Evolutionary conservation across 495 filamentous ascomycete species (phyloP), one percentile per base, ranked within the genome.

Genomic region (Aspergillus conjunctus): DNA sequence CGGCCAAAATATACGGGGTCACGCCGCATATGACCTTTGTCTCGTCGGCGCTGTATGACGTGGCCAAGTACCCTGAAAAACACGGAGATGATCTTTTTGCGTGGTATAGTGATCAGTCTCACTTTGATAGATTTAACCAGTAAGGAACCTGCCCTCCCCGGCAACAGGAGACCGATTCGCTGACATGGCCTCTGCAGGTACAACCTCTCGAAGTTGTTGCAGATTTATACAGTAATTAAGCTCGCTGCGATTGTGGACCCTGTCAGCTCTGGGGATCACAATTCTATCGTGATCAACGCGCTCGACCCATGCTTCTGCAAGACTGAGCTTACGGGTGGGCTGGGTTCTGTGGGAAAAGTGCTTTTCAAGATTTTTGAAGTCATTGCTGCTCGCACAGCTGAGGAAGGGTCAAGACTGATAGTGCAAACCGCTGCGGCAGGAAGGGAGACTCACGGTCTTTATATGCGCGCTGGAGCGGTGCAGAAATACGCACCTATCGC

Each of bases 271-370:
- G 32, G 21, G n/a, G 14, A 49, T 17, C 10, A 43, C 0, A 49
- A 21, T 26, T 26, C 54, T 0, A 57, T 57, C 6, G 54, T 57
- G 21, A 57, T 57, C 54, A 57, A 57, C 43, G 33, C 43, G 10
- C 12, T 57, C 8, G 54, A 57, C 34, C 43, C 54, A 6, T 57
- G 43, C 17, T 57, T 57, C 22, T 57, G 54, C n/a, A 57, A 57
- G 31, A 57, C 54, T 8, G 43, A 20, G 10, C 3, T 57, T 1
- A 2, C 30, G 14, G 30, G 43, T n/a, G 54, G 21, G 3, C 30
- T 57, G 5, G 37, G 14, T 20, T 26, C 43, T 14, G 44, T 21
- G 8, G 30, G 15, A 3, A 30, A 22, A 26, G 18, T 15, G 0
- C 11, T 51, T 6, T 58, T 51, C 22, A 58, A 26, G 32, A 9